These are phyloP conservation scores for Cryomyces minteri DNA, from an alignment of 495 filamentous ascomycete genomes.

Conservation along the genomic window DNA sequence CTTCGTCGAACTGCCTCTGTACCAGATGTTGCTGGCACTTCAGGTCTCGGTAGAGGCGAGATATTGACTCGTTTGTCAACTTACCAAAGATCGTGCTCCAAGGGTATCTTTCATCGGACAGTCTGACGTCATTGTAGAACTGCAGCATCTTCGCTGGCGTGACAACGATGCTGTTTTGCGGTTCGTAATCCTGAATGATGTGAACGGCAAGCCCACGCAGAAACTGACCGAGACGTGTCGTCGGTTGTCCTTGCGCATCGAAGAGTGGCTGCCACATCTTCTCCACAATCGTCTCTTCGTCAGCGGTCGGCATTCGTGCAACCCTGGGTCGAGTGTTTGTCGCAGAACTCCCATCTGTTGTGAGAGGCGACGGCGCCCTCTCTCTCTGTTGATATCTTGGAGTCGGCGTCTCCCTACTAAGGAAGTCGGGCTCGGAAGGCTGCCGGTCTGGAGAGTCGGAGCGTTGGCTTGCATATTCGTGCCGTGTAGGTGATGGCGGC, in stretches of 20 bases:
- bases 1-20: conserved; percentile 25
- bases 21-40: conserved; percentile 69
- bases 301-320: neutral
- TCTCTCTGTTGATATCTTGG: neutral
- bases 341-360: neutral
- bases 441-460: conserved; percentile 9
- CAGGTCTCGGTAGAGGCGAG: conserved; percentile 56
- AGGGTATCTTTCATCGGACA: conserved; percentile 45
- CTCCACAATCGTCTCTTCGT: conserved; percentile 30
- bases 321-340: neutral
- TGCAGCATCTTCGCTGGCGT: conserved; percentile 60
- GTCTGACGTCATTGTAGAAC: conserved; percentile 50
- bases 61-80: conserved; percentile 28
- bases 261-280: conserved; percentile 65
- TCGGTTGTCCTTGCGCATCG: conserved; percentile 46
- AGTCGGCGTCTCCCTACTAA: neutral
- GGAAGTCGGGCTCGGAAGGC: neutral
- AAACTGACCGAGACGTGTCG: conserved; percentile 48
- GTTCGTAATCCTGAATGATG: conserved; percentile 62
- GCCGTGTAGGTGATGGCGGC: conserved; percentile 18
- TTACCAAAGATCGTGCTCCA: conserved; percentile 40
- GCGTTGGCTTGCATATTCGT: conserved; percentile 8
- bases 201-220: conserved; percentile 61
- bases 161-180: conserved; percentile 59
- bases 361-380: neutral